Evolutionary conservation across 179 eudicot species (phyloP).

Genomic region (Spergularia azorica): DNA sequence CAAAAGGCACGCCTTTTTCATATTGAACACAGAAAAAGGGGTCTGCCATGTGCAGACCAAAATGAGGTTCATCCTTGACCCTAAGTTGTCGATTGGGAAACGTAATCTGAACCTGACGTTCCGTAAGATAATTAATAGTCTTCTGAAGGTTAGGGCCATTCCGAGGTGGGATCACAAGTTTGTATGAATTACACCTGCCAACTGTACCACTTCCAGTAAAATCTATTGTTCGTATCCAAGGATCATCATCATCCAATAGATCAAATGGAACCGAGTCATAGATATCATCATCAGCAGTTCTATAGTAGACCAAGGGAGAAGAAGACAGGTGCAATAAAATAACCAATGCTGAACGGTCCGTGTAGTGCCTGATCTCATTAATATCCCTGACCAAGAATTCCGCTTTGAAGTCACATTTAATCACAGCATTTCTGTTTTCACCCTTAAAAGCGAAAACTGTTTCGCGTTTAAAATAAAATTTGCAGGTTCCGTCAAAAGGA

Average conservation of each 20-base stretch:
- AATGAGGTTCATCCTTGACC: constrained; percentile 61
- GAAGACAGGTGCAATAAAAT: constrained; percentile 64
- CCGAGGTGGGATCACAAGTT: constrained; percentile 60
- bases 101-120: constrained; percentile 42
- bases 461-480: constrained; percentile 51
- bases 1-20: constrained; percentile 50
- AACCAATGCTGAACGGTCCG: constrained; percentile 38
- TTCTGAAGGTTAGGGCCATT: constrained; percentile 45
- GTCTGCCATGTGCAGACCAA: constrained; percentile 51
- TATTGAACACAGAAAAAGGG: constrained; percentile 66
- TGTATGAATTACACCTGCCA: constrained; percentile 67
- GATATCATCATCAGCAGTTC: constrained; percentile 92
- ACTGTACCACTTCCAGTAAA: constrained; percentile 69
- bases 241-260: constrained; percentile 91
- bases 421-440: constrained; percentile 40
- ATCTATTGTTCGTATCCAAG: constrained; percentile 90
- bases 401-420: constrained; percentile 68
- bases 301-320: constrained; percentile 66
- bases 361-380: constrained; percentile 40
- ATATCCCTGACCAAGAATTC: constrained; percentile 79
- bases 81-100: constrained; percentile 23
- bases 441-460: constrained; percentile 57
- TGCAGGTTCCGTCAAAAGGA: constrained; percentile 72
- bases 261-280: constrained; percentile 58
- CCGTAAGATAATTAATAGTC: constrained; percentile 57